Base-by-base conservation (phyloP, 495 filamentous ascomycete species). In the Lasiosphaeria miniovina region DNA sequence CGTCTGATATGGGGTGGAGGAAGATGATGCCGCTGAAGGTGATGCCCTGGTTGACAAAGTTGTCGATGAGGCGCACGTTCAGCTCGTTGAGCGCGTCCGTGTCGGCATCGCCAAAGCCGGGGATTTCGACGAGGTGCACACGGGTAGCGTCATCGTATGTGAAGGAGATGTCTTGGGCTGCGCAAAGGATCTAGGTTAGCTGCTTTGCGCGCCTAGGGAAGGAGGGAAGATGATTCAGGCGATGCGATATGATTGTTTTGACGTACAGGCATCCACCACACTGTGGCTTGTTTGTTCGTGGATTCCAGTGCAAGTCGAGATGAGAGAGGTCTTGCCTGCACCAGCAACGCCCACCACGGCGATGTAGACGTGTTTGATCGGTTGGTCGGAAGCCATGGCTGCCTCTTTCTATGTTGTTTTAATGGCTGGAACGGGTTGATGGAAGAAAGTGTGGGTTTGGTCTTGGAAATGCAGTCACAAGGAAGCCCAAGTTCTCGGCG, bases 1-100 rank as follows among this genome's bases (percentile, higher is more conserved):
- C 49, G 24, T 80, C 71, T 6, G 58, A 66, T 54, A 82, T 84
- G 2, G 66, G 63, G 56, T 83, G 80, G 0, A 81, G 61, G 60
- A 81, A 77, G 31, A 78, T 67, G 46, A 77, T 73, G 9, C 74
- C 74, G 33, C 51, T 43, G 2, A 65, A 40, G 10, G 15, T 17
- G 6, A 60, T 55, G 0, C 54, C 12, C 4, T 58, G 38, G 12
- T 40, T 48, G 11, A 52, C 58, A 7, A 54, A 14, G 7, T 9
- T 33, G 0, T 34, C 50, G 2, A 57, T 41, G 0, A 80, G 50
- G 5, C 38, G 40, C 0, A 68, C 61, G 10, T 9, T 14, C 6
- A 80, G 72, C 12, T 70, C 58, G 4, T 56, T 34, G 15, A 79
- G 64, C 5, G 79, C 63, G 7, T 76, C 66, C 4, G 54, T 52